Base-by-base conservation (phyloP, 2,329 filamentous ascomycete species). In the Escovopsis weberi region DNA sequence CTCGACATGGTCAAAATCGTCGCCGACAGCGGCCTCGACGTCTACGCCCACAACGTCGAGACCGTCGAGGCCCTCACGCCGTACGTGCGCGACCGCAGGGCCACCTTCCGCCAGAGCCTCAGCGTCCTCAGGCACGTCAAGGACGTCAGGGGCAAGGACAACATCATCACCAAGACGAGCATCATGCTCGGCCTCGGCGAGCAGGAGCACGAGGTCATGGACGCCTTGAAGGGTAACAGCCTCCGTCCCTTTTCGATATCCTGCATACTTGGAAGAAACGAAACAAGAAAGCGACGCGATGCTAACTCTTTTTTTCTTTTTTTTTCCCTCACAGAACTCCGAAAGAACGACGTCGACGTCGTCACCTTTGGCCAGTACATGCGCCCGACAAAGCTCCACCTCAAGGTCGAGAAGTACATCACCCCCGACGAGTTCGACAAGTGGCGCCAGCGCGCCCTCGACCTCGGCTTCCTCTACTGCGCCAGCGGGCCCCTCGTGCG, bases 351-450 rank as follows among this genome's bases (percentile, higher is more conserved):
- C 46, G 88, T 95, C 38, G 91, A 98, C 53, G 86, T 98, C 11
- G 87, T 98, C 45, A 98, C 91, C 0, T 98, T 98, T 53, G 91
- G 91, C n/a, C 91, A 98, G 68, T 98, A 98, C 69, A 98, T 98
- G 91, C 85, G 89, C 10, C 91, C 91, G 2, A 98, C 91, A 4
- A 98, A 96, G 71, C 78, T 89, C 37, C 91, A 98, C 62, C 89
- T 98, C 77, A 82, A 94, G 62, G 91, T 98, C 30, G 83, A 94
- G 56, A 86, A 89, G 61, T 98, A 98, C 60, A 76, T 98, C 38
- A 89, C 87, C 0, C 91, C 91, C 1, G 85, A 83, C 47, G 79
- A 81, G 48, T 98, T 98, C 58, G 89, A 96, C 57, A 68, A 83
- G 55, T 98, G 91, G 91, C 77, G 84, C 47, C 77, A 86, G 65